Evolutionary conservation across 2,329 filamentous ascomycete species (phyloP), one percentile per base, ranked within the genome.

Genomic region (Trichophyton benhamiae): DNA sequence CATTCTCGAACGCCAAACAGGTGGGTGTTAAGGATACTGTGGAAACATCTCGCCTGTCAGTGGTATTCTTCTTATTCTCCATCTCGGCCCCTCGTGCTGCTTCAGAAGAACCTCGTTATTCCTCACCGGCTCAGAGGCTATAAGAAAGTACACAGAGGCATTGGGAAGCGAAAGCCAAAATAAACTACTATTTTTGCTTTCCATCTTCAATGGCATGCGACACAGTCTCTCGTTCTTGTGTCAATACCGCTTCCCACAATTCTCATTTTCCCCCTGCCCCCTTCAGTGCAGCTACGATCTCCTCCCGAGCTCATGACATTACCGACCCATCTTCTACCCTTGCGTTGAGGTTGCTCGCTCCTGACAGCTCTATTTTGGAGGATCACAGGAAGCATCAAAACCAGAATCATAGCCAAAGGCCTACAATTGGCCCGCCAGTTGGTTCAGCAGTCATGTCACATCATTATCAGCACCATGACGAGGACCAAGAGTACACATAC

Each of bases 381-480:
- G 57, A 59, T 36, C 22, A 59, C 42, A 59, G 42, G 41, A 59
- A 48, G 41, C 57, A 46, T 33, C 55, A 57, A 25, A 6, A 22
- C 20, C 55, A 57, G n/a, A 38, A 3, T 17, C 22, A 48, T 17
- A 44, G 25, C 25, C 57, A 48, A 48, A 38, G 57, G 48, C 11
- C 38, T 4, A 2, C 57, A 33, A 44, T 46, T 48, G 27, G 38
- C 41, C 41, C 36, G 46, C 20, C 42, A 46, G 63, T 58, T 58
- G 61, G 61, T 58, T 62, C 66, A 44, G 53, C 66, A 60, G 62
- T 61, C 55, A 68, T 70, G 66, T 64, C 68, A 61, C 67, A 69
- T 58, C 62, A 57, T 15, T 70, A 70, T 64, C 55, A 57, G 7
- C 65, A 67, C n/a, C 65, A 65, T 65, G 61, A 65, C 25, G 66